phyloP scores from a whole-genome alignment of 257 asterid species.

The Solanum lycopersicoides region DNA sequence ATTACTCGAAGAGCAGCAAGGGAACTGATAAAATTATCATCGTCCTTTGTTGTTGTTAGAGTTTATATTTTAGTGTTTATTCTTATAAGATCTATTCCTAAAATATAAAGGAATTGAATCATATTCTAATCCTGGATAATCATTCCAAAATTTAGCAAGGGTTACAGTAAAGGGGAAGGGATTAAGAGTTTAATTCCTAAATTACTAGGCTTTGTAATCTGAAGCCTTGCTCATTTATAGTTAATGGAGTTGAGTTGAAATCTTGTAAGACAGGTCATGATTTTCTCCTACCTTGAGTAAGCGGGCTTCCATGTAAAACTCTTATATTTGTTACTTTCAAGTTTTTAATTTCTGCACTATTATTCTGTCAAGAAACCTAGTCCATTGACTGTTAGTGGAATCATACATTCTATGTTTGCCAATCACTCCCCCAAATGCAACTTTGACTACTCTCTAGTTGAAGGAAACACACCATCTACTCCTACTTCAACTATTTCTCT shows the following conservation, averaged over 20 bases:
- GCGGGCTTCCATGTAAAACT: neutral
- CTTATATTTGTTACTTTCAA: neutral
- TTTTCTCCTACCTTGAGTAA: too few species aligned
- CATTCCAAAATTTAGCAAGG: neutral
- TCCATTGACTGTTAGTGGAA: neutral
- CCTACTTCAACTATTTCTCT: neutral
- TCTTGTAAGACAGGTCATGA: too few species aligned
- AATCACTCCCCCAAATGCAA: neutral
- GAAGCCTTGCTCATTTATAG: neutral
- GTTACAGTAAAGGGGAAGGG: neutral
- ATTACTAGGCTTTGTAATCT: neutral
- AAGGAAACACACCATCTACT: neutral
- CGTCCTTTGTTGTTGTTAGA: neutral
- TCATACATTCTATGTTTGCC: neutral
- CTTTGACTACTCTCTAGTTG: neutral
- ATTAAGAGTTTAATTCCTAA: neutral
- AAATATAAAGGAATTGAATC: too few species aligned
- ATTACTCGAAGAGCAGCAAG: neutral
- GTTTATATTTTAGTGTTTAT: neutral
- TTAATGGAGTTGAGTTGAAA: neutral
- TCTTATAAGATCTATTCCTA: neutral
- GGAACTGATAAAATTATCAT: too few species aligned
- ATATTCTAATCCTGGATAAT: neutral
- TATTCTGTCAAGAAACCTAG: neutral
- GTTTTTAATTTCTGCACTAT: neutral